Base-by-base conservation (phyloP, 306 rosid genomes). In the Quercus mongolica region DNA sequence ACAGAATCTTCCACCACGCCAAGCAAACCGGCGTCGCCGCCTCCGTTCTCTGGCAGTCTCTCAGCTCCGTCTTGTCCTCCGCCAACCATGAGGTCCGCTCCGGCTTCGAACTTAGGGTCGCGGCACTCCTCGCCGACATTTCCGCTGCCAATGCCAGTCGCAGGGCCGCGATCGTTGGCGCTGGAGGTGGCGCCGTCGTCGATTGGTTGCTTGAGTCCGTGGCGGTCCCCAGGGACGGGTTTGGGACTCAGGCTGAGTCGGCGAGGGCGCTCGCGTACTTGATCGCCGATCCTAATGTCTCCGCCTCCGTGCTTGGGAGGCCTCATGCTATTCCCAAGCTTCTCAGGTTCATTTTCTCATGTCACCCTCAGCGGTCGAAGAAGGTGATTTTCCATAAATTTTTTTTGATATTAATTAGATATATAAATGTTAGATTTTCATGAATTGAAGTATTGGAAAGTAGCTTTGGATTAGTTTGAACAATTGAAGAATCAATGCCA, bases 191-290 rank as follows among this genome's bases (percentile, higher is more conserved):
- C 17, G 98, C 91, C 31, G 99, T 95, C 5, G 92, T 93, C 18
- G 99, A 95, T 77, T 95, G 99, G 99, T 79, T 95, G 75, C 89
- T 95, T 10, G 96, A 91, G 65, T 91, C 99, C 63, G 98, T 93
- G 59, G 89, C 99, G n/a, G 90, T 82, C 33, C 88, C 86, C 12
- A 85, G 87, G 71, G 91, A 92, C 23, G 96, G 89, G 14, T 82
- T 79, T 23, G 94, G 92, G 59, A 83, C 92, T 19, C 99, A 95
- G 87, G 94, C 93, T 14, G 99, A 95, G 88, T 86, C 97, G 12
- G 97, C 99, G 8, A 95, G 99, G 57, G 99, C 99, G 54, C 89
- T 95, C 18, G 93, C 99, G 6, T 91, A 90, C 87, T 85, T 95
- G 86, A 90, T 95, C 56, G 87, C 98, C 46, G 99, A 95, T 74